These are phyloP conservation scores for Leptographium radiaticola DNA, from an alignment of 2,329 filamentous ascomycete species.

Conservation along the genomic window DNA sequence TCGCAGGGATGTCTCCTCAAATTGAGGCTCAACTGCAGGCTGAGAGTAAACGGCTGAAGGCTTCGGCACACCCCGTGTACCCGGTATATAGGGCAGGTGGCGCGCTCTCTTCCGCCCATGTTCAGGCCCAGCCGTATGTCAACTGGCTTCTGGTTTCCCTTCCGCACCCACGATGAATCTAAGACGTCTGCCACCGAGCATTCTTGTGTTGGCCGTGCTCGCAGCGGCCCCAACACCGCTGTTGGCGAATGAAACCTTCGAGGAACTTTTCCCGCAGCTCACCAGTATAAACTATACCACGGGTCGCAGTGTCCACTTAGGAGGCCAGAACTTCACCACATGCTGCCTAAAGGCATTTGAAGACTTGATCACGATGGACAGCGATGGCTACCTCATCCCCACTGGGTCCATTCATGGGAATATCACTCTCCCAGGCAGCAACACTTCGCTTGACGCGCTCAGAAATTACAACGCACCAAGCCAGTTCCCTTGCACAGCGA, in stretches of 20 bases:
- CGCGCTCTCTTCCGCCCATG: no score
- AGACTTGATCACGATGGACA: slow-evolving; percentile 9
- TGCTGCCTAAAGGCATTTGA: slow-evolving; percentile 16
- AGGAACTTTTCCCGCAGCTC: slow-evolving; percentile 10
- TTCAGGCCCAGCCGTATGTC: no score
- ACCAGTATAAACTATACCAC: not conserved
- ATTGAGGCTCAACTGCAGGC: no score
- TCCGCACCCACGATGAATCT: no score
- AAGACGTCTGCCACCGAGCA: no score
- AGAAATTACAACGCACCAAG: slow-evolving; percentile 4
- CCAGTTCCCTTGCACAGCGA: slow-evolving; percentile 15
- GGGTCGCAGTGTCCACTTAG: slow-evolving; percentile 2
- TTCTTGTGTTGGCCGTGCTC: no score
- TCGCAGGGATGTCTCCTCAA: no score
- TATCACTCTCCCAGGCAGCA: slow-evolving; percentile 5
- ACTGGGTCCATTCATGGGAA: not conserved
- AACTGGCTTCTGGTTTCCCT: no score
- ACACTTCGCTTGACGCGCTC: slow-evolving; percentile 1
- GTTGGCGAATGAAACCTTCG: not conserved
- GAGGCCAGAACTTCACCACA: slow-evolving; percentile 15
- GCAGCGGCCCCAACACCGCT: no score
- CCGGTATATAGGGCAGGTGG: no score
- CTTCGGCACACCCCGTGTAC: no score
- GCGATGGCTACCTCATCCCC: slow-evolving; percentile 5
- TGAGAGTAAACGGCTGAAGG: no score